A percentile compares a stretch with the other conserved stretches of the same genome.
Evolutionary conservation across 805 yeast genomes (phyloP).

Genomic region (Candida coleopterorum): DNA sequence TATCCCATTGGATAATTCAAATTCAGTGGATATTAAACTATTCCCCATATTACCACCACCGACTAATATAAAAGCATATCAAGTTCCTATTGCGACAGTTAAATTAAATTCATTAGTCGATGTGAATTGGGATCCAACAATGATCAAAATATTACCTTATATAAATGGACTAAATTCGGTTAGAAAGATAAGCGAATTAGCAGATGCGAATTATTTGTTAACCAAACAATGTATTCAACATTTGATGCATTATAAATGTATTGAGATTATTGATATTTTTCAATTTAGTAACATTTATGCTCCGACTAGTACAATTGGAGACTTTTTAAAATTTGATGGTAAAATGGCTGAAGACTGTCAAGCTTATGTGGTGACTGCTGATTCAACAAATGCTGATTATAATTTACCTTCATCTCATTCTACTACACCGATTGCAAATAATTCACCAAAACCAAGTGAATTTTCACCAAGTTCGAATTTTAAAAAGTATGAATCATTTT

Average conservation of each 20-base stretch:
- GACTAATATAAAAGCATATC: constrained; percentile 67
- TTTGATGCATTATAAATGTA: constrained; percentile 82
- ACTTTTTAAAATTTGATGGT: constrained; percentile 55
- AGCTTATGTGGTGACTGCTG: constrained; percentile 59
- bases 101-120: constrained; percentile 69
- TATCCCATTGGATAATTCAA: constrained; percentile 86
- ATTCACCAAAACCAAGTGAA: background rate
- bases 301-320: constrained; percentile 72
- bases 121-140: constrained; percentile 95
- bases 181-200: constrained; percentile 65
- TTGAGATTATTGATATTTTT: constrained; percentile 78
- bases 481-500: constrained; percentile 5
- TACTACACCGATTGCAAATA: constrained; percentile 2
- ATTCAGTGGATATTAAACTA: constrained; percentile 87
- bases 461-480: constrained; percentile 4
- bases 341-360: constrained; percentile 77
- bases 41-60: constrained; percentile 86
- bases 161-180: constrained; percentile 88
- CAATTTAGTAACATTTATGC: constrained; percentile 88
- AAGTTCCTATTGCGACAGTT: constrained; percentile 91
- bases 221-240: constrained; percentile 89
- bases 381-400: constrained; percentile 9
- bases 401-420: constrained; percentile 21
- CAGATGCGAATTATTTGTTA: constrained; percentile 73
- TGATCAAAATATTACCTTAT: constrained; percentile 79